These are phyloP conservation scores for Phanerochaete sordida DNA, from an alignment of 768 basidiomycete genomes.

Conservation along the genomic window DNA sequence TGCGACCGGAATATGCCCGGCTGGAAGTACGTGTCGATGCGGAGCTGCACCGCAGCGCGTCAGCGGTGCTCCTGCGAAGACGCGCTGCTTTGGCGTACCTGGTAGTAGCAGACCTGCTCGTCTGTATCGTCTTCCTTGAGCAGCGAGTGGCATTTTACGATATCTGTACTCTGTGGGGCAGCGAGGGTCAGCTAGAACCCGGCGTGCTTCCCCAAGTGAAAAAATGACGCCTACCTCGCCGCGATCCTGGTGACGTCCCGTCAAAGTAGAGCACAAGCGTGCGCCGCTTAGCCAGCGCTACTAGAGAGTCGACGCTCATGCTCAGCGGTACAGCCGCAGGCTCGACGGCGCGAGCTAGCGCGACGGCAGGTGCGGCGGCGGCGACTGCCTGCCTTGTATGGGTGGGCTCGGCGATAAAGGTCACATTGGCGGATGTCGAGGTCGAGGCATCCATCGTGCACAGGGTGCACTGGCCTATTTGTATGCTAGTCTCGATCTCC, in stretches of 20 bases:
- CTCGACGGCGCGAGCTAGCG: too few relatives aligned
- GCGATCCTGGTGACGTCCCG: constrained; percentile 57
- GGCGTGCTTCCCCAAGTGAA: not conserved
- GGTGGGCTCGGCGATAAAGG: not conserved
- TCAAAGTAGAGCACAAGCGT: constrained; percentile 68
- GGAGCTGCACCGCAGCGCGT: constrained; percentile 31
- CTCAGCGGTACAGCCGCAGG: not conserved
- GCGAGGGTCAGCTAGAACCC: not conserved
- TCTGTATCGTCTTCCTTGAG: constrained; percentile 57
- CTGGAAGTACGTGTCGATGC: constrained; percentile 48
- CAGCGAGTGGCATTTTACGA: constrained; percentile 66
- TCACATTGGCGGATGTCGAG: not conserved
- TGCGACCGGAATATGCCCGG: constrained; percentile 61
- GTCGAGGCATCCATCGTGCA: not conserved
- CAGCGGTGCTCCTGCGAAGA: not conserved
- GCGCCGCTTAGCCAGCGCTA: constrained; percentile 25
- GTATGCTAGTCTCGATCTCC: too few relatives aligned
- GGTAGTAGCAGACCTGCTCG: constrained; percentile 61
- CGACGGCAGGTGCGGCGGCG: not conserved
- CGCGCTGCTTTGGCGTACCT: constrained; percentile 37
- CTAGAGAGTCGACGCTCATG: constrained; percentile 5
- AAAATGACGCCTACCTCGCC: constrained; percentile 34
- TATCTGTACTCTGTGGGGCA: constrained; percentile 53
- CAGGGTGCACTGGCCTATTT: too few relatives aligned
- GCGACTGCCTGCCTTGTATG: not conserved